Evolutionary conservation across 257 asterid species (phyloP), one percentile per base, ranked within the genome.

Genomic region (Verbascum thapsus): DNA sequence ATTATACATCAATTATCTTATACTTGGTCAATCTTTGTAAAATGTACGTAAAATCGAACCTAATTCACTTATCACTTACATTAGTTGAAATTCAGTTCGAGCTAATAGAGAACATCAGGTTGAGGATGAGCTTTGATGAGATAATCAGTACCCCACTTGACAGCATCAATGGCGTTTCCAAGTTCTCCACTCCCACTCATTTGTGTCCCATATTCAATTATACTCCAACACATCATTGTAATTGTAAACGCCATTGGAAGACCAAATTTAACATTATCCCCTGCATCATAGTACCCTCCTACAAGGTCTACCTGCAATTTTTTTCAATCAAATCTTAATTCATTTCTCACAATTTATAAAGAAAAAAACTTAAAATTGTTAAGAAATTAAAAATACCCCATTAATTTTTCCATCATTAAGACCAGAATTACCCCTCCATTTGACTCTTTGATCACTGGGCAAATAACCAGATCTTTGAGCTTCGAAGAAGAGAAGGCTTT

Each of bases 261-360:
- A 0, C 96, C 96, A 62, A 88, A 86, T 58, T 88, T 88, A 63
- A 88, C 95, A 66, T 88, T 86, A 62, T 88, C 96, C 48, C 96
- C 96, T 22, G 96, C 96, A 66, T 88, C 96, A 61, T 88, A 88
- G 75, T 88, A 88, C 11, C 96, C 96, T 73, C 96, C 96, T 15
- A 80, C 85, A 37, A 88, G 73, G 80, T 88, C 86, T 71, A 88
- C 90, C 96, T 88, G 71, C 32, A 26, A n/a, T n/a, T n/a, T 26
- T 26, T 26, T 26, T 26, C 32, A 2, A 26, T 26, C 32, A 26
- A 2, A 26, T 5, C 32, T 26, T 1, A 26, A 26, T 26, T 26
- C 32, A 26, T 26, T 26, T 26, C 5, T 5, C 32, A 5, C 32
- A 26, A 26, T 26, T 5, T 2, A 26, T 26, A 26, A 26, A 26